phyloP scores from a whole-genome alignment of 345 rosid genomes.

The Dipteronia dyeriana region DNA sequence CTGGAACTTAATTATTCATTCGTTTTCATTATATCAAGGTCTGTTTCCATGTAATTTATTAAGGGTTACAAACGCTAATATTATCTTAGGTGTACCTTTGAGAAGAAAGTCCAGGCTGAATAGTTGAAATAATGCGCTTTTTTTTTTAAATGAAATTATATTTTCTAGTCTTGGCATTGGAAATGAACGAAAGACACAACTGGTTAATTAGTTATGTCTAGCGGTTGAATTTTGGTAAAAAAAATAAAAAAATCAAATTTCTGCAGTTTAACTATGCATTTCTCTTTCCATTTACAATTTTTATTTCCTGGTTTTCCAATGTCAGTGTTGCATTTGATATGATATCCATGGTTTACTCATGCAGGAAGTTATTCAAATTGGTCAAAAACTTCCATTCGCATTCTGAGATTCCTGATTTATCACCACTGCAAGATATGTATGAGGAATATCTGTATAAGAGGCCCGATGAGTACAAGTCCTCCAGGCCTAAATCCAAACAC shows the following conservation, averaged over 20 bases:
- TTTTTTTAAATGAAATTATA: neutral
- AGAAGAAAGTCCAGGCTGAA: neutral
- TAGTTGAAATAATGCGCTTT: neutral
- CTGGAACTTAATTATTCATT: neutral
- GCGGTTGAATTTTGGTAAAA: neutral
- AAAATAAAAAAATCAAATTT: neutral
- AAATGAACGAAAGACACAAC: neutral
- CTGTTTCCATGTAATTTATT: neutral
- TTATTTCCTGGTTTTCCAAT: neutral
- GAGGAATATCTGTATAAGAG: conserved; percentile 38
- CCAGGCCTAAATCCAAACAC: conserved; percentile 18
- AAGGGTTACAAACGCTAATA: neutral
- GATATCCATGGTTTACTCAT: conserved; percentile 26
- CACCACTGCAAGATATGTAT: conserved; percentile 36
- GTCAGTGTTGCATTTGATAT: conserved; percentile 5
- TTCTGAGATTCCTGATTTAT: conserved; percentile 45
- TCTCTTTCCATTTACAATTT: neutral
- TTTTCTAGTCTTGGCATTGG: neutral
- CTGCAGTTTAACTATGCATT: neutral
- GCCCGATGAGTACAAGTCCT: conserved; percentile 33
- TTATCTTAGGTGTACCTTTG: neutral
- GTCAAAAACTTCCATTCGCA: conserved; percentile 31
- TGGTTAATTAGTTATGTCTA: neutral
- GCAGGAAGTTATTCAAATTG: conserved; percentile 57
- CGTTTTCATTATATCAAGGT: neutral